phyloP scores from a whole-genome alignment of 2,329 filamentous ascomycete genomes.

The Niveomyces coronatus region DNA sequence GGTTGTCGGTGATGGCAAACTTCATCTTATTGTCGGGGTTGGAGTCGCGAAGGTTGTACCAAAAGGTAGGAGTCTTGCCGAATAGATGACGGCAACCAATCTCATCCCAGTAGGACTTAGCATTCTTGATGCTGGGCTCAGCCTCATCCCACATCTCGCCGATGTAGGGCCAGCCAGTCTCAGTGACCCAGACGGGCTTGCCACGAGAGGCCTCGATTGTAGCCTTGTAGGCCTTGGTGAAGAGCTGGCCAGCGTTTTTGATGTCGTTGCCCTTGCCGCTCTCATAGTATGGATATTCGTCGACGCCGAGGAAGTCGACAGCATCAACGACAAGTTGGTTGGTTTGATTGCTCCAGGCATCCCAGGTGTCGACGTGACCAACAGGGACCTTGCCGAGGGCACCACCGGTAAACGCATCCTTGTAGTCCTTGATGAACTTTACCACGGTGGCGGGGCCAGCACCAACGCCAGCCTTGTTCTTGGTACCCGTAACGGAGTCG shows the following conservation, averaged over 20 bases:
- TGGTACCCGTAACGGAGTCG: slow-evolving; percentile 46
- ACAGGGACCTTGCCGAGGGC: slow-evolving; percentile 38
- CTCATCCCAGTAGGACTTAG: slow-evolving; percentile 52
- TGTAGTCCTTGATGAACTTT: slow-evolving; percentile 56
- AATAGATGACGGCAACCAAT: slow-evolving; percentile 51
- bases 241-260: slow-evolving; percentile 42
- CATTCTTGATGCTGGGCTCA: slow-evolving; percentile 44
- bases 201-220: slow-evolving; percentile 34
- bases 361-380: slow-evolving; percentile 62
- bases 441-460: slow-evolving; percentile 48
- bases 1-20: slow-evolving; percentile 45
- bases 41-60: slow-evolving; percentile 52
- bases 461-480: slow-evolving; percentile 51
- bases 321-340: slow-evolving; percentile 52
- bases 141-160: slow-evolving; percentile 46
- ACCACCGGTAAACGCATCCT: slow-evolving; percentile 41
- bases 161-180: slow-evolving; percentile 54
- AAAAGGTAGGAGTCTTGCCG: slow-evolving; percentile 45
- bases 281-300: slow-evolving; percentile 60
- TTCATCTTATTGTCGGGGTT: slow-evolving; percentile 49
- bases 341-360: slow-evolving; percentile 47
- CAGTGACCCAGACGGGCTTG: slow-evolving; percentile 51
- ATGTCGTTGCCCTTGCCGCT: slow-evolving; percentile 44
- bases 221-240: slow-evolving; percentile 38
- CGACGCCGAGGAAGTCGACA: slow-evolving; percentile 54